Evolutionary conservation across 139 green algal species (phyloP).

Genomic region (Raphidocelis subcapitata): DNA sequence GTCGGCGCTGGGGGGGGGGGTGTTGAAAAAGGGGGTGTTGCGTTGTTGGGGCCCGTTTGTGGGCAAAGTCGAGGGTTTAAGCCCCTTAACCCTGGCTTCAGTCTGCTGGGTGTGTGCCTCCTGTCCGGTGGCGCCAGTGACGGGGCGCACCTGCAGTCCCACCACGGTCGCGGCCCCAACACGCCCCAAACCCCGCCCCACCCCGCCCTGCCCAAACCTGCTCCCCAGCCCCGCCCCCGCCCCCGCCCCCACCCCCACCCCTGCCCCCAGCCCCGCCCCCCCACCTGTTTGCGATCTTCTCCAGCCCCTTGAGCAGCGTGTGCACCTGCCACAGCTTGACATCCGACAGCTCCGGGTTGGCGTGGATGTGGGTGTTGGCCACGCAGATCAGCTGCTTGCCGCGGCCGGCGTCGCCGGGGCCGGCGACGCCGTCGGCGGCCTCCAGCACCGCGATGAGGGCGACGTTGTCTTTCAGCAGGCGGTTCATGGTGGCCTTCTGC

Average conservation of each 20-base stretch:
- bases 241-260: not conserved
- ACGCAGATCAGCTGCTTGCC: conserved; percentile 93
- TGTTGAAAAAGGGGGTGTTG: no score
- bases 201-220: no score
- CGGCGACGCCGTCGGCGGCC: conserved; percentile 59
- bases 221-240: not conserved
- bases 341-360: conserved; percentile 96
- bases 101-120: no score
- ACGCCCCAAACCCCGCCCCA: no score
- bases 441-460: conserved; percentile 97
- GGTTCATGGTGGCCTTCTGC: conserved; percentile 92
- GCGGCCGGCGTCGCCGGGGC: not conserved
- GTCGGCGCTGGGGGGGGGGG: conserved; percentile 60
- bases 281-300: conserved; percentile 94
- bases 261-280: not conserved
- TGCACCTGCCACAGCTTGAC: conserved; percentile 99
- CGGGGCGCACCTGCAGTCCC: no score
- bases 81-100: no score
- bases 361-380: conserved; percentile 99
- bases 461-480: conserved; percentile 98
- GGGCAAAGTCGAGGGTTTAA: no score
- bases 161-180: no score
- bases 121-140: no score
- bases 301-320: conserved; percentile 98
- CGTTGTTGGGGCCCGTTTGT: no score